A percentile compares a stretch with the other conserved stretches of the same genome.
phyloP scores from a whole-genome alignment of 1,284 basidiomycete genomes.

The Anthracocystis panici-leucophaei region DNA sequence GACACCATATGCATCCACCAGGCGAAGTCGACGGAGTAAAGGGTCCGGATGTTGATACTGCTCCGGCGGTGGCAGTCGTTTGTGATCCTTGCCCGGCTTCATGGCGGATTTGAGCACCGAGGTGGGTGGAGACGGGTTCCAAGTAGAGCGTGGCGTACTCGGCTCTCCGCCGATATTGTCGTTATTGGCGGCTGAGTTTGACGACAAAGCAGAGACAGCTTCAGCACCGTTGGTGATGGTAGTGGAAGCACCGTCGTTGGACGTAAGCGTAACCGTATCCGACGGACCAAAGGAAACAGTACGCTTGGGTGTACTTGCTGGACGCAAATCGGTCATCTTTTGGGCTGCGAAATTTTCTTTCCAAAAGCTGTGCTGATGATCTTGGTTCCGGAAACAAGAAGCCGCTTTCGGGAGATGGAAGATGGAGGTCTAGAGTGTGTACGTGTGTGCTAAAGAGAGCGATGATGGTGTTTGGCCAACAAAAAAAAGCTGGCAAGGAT shows the following conservation, averaged over 20 bases:
- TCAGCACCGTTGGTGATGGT: conserved; percentile 14
- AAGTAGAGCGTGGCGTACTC: conserved; percentile 22
- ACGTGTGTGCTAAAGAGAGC: no score
- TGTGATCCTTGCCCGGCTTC: conserved; percentile 60
- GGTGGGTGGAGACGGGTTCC: conserved; percentile 24
- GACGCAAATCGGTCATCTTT: conserved; percentile 42
- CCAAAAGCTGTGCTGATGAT: no score
- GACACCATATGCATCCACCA: conserved; percentile 64
- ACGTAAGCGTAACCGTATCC: conserved; percentile 34
- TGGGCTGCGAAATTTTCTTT: not conserved
- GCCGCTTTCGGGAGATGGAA: no score
- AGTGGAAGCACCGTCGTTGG: conserved; percentile 5
- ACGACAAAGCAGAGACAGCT: conserved; percentile 1
- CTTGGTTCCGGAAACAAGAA: no score
- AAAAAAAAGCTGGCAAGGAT: no score
- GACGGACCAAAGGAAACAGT: conserved; percentile 57
- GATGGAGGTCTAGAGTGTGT: no score
- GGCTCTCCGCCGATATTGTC: conserved; percentile 11
- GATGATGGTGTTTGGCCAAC: no score
- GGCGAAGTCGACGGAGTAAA: conserved; percentile 67
- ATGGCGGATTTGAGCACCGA: conserved; percentile 64
- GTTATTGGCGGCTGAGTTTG: conserved; percentile 2
- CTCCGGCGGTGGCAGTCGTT: conserved; percentile 59
- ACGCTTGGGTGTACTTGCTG: conserved; percentile 47
- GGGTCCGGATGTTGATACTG: conserved; percentile 70